A percentile compares a stretch with the other conserved stretches of the same genome.
Conservation (phyloP, 352 stramenopile genomes). For the Phytophthora aleatoria region DNA sequence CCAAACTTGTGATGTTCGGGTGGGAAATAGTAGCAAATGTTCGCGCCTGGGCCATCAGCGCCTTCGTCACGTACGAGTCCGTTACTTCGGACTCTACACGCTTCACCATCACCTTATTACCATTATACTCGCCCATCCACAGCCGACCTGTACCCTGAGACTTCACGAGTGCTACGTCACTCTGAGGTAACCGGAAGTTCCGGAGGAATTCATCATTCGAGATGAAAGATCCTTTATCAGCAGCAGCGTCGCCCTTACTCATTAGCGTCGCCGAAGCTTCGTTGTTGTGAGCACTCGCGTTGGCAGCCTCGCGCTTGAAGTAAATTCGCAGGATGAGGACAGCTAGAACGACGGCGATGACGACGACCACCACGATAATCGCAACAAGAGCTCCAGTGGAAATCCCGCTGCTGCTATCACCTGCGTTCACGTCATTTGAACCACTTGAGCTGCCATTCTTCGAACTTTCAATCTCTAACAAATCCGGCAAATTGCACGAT, state of each 20-base stretch:
- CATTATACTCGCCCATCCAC: conserved; percentile 64
- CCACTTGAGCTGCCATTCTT: not conserved
- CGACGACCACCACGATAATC: conserved; percentile 49
- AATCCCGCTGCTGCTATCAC: conserved; percentile 21
- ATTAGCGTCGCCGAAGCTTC: conserved; percentile 50
- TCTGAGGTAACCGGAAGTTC: conserved; percentile 54
- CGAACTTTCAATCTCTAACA: not conserved
- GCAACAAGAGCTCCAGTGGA: conserved; percentile 53
- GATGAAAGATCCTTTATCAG: conserved; percentile 60
- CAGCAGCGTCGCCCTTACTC: conserved; percentile 44
- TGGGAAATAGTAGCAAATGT: conserved; percentile 58
- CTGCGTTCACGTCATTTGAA: not conserved
- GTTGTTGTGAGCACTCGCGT: conserved; percentile 33
- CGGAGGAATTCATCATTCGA: conserved; percentile 72
- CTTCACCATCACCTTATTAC: conserved; percentile 70
- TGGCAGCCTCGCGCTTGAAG: conserved; percentile 31
- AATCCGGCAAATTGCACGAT: conserved; percentile 4
- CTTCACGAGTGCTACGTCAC: conserved; percentile 62
- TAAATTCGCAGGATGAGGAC: conserved; percentile 47
- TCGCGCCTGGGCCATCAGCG: conserved; percentile 61
- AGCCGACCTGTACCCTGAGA: conserved; percentile 52
- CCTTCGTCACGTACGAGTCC: conserved; percentile 61
- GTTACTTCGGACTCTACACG: conserved; percentile 70
- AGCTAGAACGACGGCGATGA: conserved; percentile 43
- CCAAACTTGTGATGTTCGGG: conserved; percentile 65